phyloP scores from a whole-genome alignment of 345 rosid species.

The Firmiana major region DNA sequence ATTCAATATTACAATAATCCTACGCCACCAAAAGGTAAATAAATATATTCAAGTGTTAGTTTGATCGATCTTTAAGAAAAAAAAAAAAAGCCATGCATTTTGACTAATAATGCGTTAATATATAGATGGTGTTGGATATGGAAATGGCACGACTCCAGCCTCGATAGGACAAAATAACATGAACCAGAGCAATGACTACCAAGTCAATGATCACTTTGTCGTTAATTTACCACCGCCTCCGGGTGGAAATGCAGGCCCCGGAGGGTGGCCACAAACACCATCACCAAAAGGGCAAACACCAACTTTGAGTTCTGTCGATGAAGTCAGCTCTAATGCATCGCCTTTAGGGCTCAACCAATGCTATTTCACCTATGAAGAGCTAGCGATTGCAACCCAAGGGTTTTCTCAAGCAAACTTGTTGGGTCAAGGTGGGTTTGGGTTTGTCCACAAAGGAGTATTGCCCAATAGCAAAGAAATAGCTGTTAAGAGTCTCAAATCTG shows the following conservation, averaged over 20 bases:
- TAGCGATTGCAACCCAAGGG: slow-evolving; percentile 61
- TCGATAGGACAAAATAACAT: background rate
- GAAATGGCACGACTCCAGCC: slow-evolving; percentile 24
- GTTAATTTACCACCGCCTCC: slow-evolving; percentile 37
- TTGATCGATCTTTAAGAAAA: background rate
- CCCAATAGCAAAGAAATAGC: slow-evolving; percentile 82
- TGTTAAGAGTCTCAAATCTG: slow-evolving; percentile 71
- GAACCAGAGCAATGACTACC: background rate
- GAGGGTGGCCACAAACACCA: slow-evolving; percentile 31
- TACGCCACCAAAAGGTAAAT: slow-evolving; percentile 11
- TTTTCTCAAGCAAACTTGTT: slow-evolving; percentile 56
- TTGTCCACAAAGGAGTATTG: slow-evolving; percentile 74
- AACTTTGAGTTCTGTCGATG: slow-evolving; percentile 21
- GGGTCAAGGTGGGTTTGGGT: slow-evolving; percentile 91
- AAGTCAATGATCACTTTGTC: slow-evolving; percentile 15
- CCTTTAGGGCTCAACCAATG: slow-evolving; percentile 61
- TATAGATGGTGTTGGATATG: slow-evolving; percentile 33
- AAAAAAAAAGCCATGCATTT: background rate
- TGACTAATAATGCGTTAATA: background rate
- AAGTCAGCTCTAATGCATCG: slow-evolving; percentile 44
- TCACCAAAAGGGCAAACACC: slow-evolving; percentile 32
- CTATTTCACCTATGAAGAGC: slow-evolving; percentile 65
- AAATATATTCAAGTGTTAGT: background rate
- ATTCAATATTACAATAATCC: slow-evolving; percentile 20
- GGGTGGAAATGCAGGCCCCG: slow-evolving; percentile 25